These are phyloP conservation scores for Lepiota subincarnata DNA, from an alignment of 768 basidiomycete genomes.

Conservation along the genomic window DNA sequence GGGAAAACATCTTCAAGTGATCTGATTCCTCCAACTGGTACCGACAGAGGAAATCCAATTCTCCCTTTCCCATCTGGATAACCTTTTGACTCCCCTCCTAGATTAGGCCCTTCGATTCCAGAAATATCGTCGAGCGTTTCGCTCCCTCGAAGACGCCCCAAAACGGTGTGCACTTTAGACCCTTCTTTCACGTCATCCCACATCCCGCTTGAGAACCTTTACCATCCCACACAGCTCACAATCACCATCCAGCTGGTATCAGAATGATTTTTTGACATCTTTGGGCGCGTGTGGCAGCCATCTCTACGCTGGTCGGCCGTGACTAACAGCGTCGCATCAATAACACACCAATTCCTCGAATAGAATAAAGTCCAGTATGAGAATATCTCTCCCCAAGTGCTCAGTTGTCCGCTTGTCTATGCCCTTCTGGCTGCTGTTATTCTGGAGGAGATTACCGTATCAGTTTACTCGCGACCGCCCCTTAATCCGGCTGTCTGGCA, in stretches of 20 bases:
- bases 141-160: conserved; percentile 17
- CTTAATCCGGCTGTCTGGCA: background rate
- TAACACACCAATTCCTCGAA: background rate
- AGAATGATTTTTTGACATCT: background rate
- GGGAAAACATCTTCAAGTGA: conserved; percentile 14
- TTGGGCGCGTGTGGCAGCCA: background rate
- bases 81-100: conserved; percentile 23
- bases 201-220: background rate
- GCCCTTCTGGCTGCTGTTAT: background rate
- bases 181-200: conserved; percentile 1
- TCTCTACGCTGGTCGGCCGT: background rate
- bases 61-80: conserved; percentile 23
- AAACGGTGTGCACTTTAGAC: conserved; percentile 11
- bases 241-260: too few relatives aligned
- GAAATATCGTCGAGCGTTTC: conserved; percentile 17
- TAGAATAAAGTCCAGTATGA: background rate
- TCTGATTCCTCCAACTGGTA: conserved; percentile 17
- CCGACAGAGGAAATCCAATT: conserved; percentile 12
- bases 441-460: too few relatives aligned
- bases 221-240: background rate
- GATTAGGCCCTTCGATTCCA: conserved; percentile 17
- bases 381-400: background rate
- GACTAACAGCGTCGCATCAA: background rate
- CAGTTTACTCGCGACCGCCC: background rate
- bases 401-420: background rate